Conservation (phyloP, 225 moss, liverwort and hornwort species). For the Neckera pumila region DNA sequence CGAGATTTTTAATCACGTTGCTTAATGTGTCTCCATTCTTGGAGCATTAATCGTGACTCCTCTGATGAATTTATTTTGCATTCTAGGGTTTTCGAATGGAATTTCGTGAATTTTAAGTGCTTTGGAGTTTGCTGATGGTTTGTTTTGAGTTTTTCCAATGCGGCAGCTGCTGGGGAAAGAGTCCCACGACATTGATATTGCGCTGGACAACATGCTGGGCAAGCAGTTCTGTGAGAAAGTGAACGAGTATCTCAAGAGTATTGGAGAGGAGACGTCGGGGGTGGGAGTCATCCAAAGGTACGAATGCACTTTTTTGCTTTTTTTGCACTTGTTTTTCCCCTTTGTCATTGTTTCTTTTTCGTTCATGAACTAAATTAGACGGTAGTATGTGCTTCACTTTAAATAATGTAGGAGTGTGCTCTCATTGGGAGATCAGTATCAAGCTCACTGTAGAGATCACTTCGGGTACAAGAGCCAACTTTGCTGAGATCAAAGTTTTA, state of each 20-base stretch:
- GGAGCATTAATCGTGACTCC: not conserved
- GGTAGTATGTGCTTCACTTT: not conserved
- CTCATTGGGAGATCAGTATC: not conserved
- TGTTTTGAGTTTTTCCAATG: not conserved
- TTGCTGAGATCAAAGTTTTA: not conserved
- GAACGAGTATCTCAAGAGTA: conserved; percentile 64
- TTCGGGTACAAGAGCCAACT: too few species aligned
- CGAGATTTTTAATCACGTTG: not conserved
- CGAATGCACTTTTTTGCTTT: not conserved
- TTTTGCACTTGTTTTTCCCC: not conserved
- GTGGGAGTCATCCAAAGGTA: conserved; percentile 80
- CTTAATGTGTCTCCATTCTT: not conserved
- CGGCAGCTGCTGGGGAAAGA: conserved; percentile 77
- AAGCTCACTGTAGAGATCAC: not conserved
- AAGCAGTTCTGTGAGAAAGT: conserved; percentile 81
- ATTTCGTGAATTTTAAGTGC: not conserved
- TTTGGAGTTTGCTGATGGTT: not conserved
- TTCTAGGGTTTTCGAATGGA: not conserved
- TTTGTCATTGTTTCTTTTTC: not conserved
- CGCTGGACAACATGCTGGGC: conserved; percentile 81
- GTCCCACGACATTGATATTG: conserved; percentile 83
- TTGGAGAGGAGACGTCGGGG: conserved; percentile 66
- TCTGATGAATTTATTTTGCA: not conserved
- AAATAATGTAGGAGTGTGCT: not conserved
- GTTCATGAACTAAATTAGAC: not conserved